Conservation (phyloP, 495 filamentous ascomycete genomes). For the Umbilicaria muhlenbergii region DNA sequence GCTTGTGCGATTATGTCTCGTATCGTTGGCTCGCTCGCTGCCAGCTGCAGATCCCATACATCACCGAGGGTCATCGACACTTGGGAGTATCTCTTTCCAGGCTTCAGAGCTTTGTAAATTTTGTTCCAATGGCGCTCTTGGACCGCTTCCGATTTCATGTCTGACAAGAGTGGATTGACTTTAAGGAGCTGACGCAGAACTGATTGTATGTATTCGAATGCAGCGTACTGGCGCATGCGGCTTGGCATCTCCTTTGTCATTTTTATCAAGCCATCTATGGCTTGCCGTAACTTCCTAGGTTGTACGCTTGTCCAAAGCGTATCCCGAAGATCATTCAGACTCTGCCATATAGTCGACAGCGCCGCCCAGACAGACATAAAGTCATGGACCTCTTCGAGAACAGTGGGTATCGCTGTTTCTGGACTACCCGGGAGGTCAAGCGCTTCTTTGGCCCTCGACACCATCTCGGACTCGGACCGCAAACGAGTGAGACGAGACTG, state of each 20-base stretch:
- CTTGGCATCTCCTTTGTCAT: conserved; percentile 99
- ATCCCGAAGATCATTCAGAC: conserved; percentile 82
- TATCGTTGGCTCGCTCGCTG: conserved; percentile 70
- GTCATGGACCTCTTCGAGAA: conserved; percentile 93
- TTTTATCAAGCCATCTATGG: conserved; percentile 81
- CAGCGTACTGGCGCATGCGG: conserved; percentile 96
- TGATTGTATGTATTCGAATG: conserved; percentile 93
- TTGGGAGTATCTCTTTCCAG: conserved; percentile 76
- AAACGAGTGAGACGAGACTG: conserved; percentile 67
- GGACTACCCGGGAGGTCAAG: conserved; percentile 69
- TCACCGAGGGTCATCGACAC: conserved; percentile 90
- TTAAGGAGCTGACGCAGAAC: conserved; percentile 79
- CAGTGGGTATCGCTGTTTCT: conserved; percentile 59
- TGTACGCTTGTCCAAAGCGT: conserved; percentile 85
- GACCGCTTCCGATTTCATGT: conserved; percentile 94
- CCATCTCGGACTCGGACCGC: conserved; percentile 79
- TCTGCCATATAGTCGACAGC: conserved; percentile 91
- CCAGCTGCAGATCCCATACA: conserved; percentile 92
- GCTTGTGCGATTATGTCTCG: conserved; percentile 88
- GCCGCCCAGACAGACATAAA: conserved; percentile 97
- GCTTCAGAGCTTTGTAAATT: conserved; percentile 89
- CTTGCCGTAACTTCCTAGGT: conserved; percentile 74
- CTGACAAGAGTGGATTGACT: conserved; percentile 70
- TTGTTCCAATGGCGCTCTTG: conserved; percentile 93
- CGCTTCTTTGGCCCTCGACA: conserved; percentile 89